phyloP scores from a whole-genome alignment of 164 flowering plant species.

The Vitis amurensis region DNA sequence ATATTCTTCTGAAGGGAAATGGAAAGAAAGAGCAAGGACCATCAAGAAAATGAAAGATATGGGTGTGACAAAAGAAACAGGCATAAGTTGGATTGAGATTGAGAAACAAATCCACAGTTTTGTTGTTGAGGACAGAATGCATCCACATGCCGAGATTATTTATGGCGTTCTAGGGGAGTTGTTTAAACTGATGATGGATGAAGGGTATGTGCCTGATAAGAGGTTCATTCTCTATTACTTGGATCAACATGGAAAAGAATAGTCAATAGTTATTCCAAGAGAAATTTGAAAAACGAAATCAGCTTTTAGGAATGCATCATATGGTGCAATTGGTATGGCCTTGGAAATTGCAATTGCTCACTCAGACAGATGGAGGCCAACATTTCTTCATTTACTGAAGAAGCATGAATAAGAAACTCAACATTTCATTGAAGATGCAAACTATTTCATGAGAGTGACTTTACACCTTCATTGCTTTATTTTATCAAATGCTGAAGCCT shows the following conservation, averaged over 20 bases:
- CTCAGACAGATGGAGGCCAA: too few species aligned
- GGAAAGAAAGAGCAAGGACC: slow-evolving; percentile 67
- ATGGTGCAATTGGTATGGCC: too few species aligned
- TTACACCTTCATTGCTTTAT: too few species aligned
- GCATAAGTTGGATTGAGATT: slow-evolving; percentile 87
- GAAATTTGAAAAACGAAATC: too few species aligned
- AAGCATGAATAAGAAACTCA: too few species aligned
- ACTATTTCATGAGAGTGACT: too few species aligned
- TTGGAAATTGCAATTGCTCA: too few species aligned
- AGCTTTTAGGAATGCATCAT: too few species aligned
- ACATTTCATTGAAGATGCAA: too few species aligned
- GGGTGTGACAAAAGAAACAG: slow-evolving; percentile 68
- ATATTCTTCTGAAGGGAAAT: slow-evolving; percentile 63
- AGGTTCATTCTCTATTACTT: slow-evolving; percentile 29
- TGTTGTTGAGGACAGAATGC: slow-evolving; percentile 63
- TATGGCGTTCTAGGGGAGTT: slow-evolving; percentile 45
- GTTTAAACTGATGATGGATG: slow-evolving; percentile 57
- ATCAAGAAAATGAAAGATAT: slow-evolving; percentile 74
- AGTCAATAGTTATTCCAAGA: not conserved
- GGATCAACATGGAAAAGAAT: slow-evolving; percentile 17
- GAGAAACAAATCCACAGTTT: slow-evolving; percentile 68
- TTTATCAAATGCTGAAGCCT: too few species aligned
- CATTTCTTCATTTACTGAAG: too few species aligned
- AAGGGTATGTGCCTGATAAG: slow-evolving; percentile 57
- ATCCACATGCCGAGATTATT: slow-evolving; percentile 49